Evolutionary conservation across 23 red algal species (phyloP), one percentile per base, ranked within the genome.

Genomic region (Rhodosorus marinus): DNA sequence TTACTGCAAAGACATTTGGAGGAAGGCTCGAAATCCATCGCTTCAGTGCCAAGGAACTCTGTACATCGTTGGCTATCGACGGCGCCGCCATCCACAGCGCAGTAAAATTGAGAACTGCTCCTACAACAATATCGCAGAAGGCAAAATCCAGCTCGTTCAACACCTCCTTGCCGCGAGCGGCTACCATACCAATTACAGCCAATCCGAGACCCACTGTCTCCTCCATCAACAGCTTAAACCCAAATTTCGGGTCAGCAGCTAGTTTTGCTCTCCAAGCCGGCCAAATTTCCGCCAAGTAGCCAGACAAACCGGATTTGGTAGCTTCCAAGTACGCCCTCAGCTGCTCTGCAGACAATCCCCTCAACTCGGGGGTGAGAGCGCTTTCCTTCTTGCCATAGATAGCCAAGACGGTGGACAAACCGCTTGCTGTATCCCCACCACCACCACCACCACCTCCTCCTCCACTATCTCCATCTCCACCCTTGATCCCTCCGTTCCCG

Each of bases 161-260:
- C 27, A 95, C 68, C 32, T 60, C 31, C 20, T 56, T 42, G 33
- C 88, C 88, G 19, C 78, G 59, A 35, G 88, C 88, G 7, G 78
- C 72, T n/a, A 95, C 54, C 70, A 95, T 76, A 29, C 88, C 88
- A 7, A 80, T 74, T 25, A 66, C 66, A 15, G 75, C 71, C 23
- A 95, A 76, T 3, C 70, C 64, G 0, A 95, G 53, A 2, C 88
- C 88, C 24, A 95, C 58, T 21, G 88, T 84, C 53, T 78, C 69
- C 74, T 95, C 88, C 88, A 95, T 95, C 15, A 70, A 41, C 43
- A 95, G 47, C 47, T 95, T 95, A 69, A 95, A 95, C 26, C 67
- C 66, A 38, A 95, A 95, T 6, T 80, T 51, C 22, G 70, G 60
- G 54, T 95, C 88, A n/a, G 30, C 68, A 78, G 1, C 65, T 50